Percentiles rank a stretch among this genome's conserved stretches.
These are phyloP conservation scores for Persicaria tinctoria DNA, from an alignment of 148 eudicot species.

Conservation along the genomic window DNA sequence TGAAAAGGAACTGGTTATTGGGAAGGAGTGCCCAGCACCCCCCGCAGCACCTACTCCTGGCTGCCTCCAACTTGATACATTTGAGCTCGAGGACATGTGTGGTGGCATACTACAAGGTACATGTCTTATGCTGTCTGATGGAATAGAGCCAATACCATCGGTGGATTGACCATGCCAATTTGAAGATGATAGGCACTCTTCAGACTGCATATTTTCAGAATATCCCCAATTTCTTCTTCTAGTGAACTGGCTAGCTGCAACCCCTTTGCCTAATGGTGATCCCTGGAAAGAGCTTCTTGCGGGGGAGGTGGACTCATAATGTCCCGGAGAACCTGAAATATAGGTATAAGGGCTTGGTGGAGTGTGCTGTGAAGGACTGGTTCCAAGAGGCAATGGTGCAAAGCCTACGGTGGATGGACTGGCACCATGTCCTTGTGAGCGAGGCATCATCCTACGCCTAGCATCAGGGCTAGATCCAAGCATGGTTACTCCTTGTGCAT, in stretches of 20 bases:
- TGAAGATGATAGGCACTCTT: constrained; percentile 46
- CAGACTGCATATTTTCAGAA: constrained; percentile 46
- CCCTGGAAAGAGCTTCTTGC: constrained; percentile 74
- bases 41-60: constrained; percentile 39
- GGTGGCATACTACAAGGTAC: constrained; percentile 34
- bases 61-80: constrained; percentile 42
- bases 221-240: constrained; percentile 57
- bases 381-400: constrained; percentile 82
- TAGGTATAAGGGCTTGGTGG: constrained; percentile 66
- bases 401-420: constrained; percentile 75
- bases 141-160: constrained; percentile 36
- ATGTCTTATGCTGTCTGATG: constrained; percentile 43
- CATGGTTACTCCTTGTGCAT: constrained; percentile 49
- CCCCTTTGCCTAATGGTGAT: constrained; percentile 78
- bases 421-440: constrained; percentile 66
- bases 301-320: constrained; percentile 71
- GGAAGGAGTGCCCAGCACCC: constrained; percentile 26
- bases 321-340: constrained; percentile 73
- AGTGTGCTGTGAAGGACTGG: constrained; percentile 97
- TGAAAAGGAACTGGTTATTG: constrained; percentile 29
- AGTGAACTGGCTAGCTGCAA: constrained; percentile 49
- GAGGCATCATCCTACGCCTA: constrained; percentile 49
- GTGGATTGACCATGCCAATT: constrained; percentile 48
- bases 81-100: constrained; percentile 44
- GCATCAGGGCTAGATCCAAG: constrained; percentile 84